Evolutionary conservation across 2,329 filamentous ascomycete species (phyloP).

Genomic region (Xylariaceae sp.): DNA sequence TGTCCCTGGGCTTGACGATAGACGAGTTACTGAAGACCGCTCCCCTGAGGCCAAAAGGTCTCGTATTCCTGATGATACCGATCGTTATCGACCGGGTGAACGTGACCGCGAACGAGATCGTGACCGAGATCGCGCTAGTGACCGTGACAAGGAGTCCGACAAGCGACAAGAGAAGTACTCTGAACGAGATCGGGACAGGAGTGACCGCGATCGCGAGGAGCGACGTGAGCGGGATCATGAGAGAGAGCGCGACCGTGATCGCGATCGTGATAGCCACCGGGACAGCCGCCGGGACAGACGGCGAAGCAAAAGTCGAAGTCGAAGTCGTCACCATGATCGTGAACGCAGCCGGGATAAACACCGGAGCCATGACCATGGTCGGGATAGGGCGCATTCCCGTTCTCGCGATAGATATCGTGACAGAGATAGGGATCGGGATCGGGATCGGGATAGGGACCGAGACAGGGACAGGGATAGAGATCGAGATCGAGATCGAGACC

Average conservation of each 20-base stretch:
- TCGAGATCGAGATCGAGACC: constrained; percentile 33
- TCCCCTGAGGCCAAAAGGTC: constrained; percentile 39
- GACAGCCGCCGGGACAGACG: constrained; percentile 30
- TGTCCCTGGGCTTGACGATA: constrained; percentile 53
- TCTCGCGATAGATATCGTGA: constrained; percentile 35
- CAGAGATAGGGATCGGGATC: constrained; percentile 37
- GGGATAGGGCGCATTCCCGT: constrained; percentile 29
- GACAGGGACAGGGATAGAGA: constrained; percentile 42
- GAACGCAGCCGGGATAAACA: constrained; percentile 44
- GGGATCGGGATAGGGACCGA: constrained; percentile 38
- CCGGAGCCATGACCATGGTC: constrained; percentile 29
- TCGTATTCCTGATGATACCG: constrained; percentile 39
- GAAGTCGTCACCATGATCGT: constrained; percentile 29
- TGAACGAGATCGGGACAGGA: constrained; percentile 16
- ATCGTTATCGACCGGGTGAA: constrained; percentile 44
- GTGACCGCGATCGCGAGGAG: not conserved
- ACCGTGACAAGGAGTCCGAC: constrained; percentile 11
- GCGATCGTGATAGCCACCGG: constrained; percentile 30
- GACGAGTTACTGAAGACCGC: constrained; percentile 40
- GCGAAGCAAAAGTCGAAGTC: constrained; percentile 32
- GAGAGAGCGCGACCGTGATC: constrained; percentile 21
- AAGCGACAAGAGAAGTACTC: constrained; percentile 2
- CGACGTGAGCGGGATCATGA: constrained; percentile 21
- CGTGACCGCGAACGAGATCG: constrained; percentile 31
- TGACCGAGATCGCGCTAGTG: constrained; percentile 14